Percentiles rank a stretch among this genome's conserved stretches.
Conservation (phyloP, 345 rosid genomes). For the Arabis hirsuta region DNA sequence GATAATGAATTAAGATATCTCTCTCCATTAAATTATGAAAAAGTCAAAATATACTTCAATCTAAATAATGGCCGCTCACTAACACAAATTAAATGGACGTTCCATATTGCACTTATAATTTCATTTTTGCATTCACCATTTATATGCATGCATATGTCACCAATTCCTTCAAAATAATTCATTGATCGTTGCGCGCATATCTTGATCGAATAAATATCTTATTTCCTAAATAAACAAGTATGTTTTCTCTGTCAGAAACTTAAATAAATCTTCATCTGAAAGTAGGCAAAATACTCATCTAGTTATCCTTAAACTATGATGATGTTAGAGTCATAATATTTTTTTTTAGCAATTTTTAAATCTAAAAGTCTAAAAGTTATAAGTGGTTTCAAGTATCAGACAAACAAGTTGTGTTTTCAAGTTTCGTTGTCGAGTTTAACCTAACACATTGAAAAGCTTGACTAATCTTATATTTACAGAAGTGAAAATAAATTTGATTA, state of each 20-base stretch:
- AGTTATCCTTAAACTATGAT: background rate
- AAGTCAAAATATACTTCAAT: background rate
- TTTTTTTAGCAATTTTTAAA: too few relatives aligned
- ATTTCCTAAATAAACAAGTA: background rate
- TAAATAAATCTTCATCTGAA: conserved; percentile 12
- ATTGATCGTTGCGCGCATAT: background rate
- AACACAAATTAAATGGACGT: conserved; percentile 18
- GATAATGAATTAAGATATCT: background rate
- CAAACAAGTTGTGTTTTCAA: conserved; percentile 27
- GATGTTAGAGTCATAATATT: background rate
- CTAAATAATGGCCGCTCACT: conserved; percentile 16
- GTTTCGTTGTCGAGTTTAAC: conserved; percentile 21
- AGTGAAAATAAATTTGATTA: conserved; percentile 34
- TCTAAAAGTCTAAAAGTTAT: background rate
- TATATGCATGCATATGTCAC: conserved; percentile 35
- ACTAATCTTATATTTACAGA: background rate
- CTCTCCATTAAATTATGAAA: background rate
- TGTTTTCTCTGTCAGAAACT: background rate
- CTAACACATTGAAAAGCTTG: conserved; percentile 32
- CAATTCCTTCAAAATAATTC: conserved; percentile 1
- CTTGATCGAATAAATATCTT: conserved; percentile 13
- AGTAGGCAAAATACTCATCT: conserved; percentile 16
- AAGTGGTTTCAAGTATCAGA: conserved; percentile 26
- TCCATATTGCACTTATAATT: conserved; percentile 1
- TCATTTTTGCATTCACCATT: conserved; percentile 23